phyloP scores from a whole-genome alignment of 108 stramenopile genomes.

The Cyclostephanos tholiformis region DNA sequence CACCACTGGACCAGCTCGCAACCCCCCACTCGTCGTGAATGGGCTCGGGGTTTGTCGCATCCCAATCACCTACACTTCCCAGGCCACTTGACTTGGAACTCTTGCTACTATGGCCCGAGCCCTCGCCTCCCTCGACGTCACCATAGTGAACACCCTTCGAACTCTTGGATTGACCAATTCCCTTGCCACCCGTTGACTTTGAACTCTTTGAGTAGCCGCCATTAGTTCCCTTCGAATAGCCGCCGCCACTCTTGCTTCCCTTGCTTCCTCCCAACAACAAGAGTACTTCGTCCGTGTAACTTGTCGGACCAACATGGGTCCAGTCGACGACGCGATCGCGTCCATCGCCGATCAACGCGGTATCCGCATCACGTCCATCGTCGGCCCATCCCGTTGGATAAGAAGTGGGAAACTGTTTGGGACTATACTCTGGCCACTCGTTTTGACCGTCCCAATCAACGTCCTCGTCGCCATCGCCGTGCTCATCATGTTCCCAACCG shows the following conservation, averaged over 20 bases:
- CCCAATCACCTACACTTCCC: too few relatives aligned
- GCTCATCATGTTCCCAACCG: background rate
- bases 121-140: too few relatives aligned
- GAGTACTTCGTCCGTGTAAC: background rate
- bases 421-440: background rate
- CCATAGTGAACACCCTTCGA: background rate
- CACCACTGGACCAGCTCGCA: background rate
- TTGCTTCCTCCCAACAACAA: background rate
- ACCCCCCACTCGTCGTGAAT: too few relatives aligned
- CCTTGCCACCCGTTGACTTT: background rate
- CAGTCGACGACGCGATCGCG: background rate
- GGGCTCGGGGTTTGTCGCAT: too few relatives aligned
- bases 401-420: background rate
- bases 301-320: background rate
- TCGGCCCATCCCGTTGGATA: background rate
- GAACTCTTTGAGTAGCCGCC: slow-evolving; percentile 1
- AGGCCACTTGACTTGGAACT: too few relatives aligned
- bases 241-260: background rate
- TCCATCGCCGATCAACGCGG: background rate
- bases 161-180: background rate
- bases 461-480: background rate
- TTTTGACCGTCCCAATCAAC: background rate
- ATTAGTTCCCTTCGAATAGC: background rate
- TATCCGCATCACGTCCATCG: background rate
- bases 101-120: too few relatives aligned